These are phyloP conservation scores for Porpolomopsis calyptriformis DNA, from an alignment of 768 basidiomycete genomes.

Conservation along the genomic window DNA sequence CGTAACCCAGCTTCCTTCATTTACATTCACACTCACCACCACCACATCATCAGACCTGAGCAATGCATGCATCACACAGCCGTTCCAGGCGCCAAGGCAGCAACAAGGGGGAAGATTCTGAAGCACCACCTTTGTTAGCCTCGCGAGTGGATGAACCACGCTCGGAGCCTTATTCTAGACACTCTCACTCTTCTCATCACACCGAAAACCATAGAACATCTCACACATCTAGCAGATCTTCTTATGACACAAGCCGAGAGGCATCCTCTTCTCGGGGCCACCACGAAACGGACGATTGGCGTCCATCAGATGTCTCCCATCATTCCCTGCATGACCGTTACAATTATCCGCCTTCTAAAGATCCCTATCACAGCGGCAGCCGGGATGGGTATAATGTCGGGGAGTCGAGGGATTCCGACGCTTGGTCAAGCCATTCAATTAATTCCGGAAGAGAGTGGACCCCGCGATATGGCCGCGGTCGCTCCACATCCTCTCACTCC, in stretches of 20 bases:
- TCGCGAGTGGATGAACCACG: conserved; percentile 42
- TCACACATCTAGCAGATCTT: conserved; percentile 30
- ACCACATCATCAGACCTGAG: conserved; percentile 10
- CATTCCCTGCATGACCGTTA: conserved; percentile 32
- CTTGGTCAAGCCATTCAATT: conserved; percentile 32
- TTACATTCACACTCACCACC: conserved; percentile 11
- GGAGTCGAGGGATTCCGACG: conserved; percentile 35
- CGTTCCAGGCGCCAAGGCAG: conserved; percentile 41
- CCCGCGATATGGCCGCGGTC: conserved; percentile 35
- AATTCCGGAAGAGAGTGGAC: conserved; percentile 39
- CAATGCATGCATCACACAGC: conserved; percentile 34
- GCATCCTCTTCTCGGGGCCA: conserved; percentile 41
- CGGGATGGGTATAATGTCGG: conserved; percentile 38
- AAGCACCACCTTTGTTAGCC: conserved; percentile 31
- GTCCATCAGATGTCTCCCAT: conserved; percentile 28
- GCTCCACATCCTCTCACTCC: conserved; percentile 35
- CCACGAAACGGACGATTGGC: conserved; percentile 43
- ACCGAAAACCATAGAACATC: conserved; percentile 39
- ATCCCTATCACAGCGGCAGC: conserved; percentile 40
- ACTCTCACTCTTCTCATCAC: conserved; percentile 35
- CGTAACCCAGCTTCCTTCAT: conserved; percentile 3
- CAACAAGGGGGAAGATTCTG: conserved; percentile 40
- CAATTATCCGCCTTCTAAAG: conserved; percentile 29
- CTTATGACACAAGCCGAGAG: conserved; percentile 42
- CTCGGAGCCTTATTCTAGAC: conserved; percentile 43